Base-by-base conservation (phyloP, 164 flowering plant species). In the Piper betle region DNA sequence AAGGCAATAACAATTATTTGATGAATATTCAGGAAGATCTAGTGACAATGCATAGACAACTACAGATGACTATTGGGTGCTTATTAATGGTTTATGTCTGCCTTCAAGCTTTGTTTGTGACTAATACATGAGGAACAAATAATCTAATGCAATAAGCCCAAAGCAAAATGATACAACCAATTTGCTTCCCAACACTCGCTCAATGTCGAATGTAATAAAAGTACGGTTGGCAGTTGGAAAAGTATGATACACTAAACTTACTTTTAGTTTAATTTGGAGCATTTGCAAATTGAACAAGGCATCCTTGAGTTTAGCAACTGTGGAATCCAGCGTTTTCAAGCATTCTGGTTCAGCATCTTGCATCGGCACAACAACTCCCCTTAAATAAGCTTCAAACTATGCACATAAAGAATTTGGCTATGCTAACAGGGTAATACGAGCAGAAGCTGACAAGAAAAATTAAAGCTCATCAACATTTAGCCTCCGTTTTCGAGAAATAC, bases 241-340 rank as follows among this genome's bases (percentile, higher is more conserved):
- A 55, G 6, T 39, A 25, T 2, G 33, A 55, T 33, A 55, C 3
- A 38, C 0, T 25, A 6, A 7, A 10, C 4, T 6, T 61, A 85
- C 91, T 84, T 85, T 85, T 65, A 85, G 62, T 68, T 81, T 85
- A 60, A 85, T 83, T 66, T 85, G 86, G 79, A 85, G 71, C 69
- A 73, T 67, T 75, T 76, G 79, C 67, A 85, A 72, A 66, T 65
- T 75, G 53, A 62, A 57, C 55, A 83, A 71, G 65, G 81, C 74
- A 59, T 81, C 80, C 70, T 75, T 77, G 41, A 85, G 69, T 64
- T 76, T 64, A 37, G 37, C 43, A 52, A 72, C 71, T 66, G 72
- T 64, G 20, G 75, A 62, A 70, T 64, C 69, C 48, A 83, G 12
- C 38, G 71, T 56, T 37, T 43, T 60, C 18, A 25, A 37, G 67